Base-by-base conservation (phyloP, 306 rosid species). In the Lupinus albus region DNA sequence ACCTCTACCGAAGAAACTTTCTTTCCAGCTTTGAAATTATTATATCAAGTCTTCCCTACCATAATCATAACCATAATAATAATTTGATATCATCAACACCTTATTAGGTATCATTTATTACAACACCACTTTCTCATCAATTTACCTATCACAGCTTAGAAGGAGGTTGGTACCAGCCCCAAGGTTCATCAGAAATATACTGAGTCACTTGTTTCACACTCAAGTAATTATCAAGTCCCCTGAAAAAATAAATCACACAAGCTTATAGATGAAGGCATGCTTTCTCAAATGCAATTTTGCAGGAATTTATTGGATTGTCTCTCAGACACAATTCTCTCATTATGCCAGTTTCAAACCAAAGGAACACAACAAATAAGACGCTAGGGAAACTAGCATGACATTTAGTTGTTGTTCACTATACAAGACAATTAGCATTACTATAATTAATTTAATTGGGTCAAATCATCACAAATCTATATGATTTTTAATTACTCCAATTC, bases 101-200 rank as follows among this genome's bases (percentile, higher is more conserved):
- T 4, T 11, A 45, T 50, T 76, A 33, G 8, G 13, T 28, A 50
- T 12, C 47, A 28, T 8, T 10, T 42, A 33, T 33, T 25, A 71
- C 15, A 74, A 54, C 75, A 2, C 38, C 39, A 44, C 70, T 46
- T 61, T 49, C 25, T 61, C 28, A 17, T n/a, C 20, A 21, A 8
- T 38, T 14, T 66, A 36, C 63, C 49, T 17, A 30, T 88, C 81
- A 90, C 82, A 93, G 85, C 79, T 82, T 90, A 65, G 97, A 85
- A 71, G 99, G 99, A 68, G 89, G 80, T 32, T 70, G 73, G 76
- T 93, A 93, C 97, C 97, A 90, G 63, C 96, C 95, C 99, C 99
- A 93, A 7, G 95, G 88, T 46, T 90, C 99, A 55, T 85, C 71
- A 11, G 99, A 86, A 52, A 83, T 67, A 61, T 90, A 90, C 49